A percentile compares a stretch with the other conserved stretches of the same genome.
phyloP scores from a whole-genome alignment of 192 early-diverging fungal genomes.

The Mortierella antarctica region DNA sequence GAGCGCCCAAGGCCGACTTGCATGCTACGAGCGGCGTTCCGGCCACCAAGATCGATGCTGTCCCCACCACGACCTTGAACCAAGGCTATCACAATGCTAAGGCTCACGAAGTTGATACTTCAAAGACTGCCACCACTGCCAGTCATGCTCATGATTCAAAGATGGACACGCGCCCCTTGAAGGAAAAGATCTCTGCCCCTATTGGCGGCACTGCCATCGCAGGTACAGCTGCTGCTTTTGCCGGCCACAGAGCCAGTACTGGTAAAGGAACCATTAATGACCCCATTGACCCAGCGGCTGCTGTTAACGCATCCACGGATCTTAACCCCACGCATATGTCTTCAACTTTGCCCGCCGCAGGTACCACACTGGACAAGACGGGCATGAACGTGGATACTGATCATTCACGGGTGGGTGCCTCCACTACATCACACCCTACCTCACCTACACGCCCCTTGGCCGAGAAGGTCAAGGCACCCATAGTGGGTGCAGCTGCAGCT shows the following conservation, averaged over 20 bases:
- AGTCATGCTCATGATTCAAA: neutral
- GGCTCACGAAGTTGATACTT: neutral
- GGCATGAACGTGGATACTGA: no score
- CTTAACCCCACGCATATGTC: no score
- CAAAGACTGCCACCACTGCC: neutral
- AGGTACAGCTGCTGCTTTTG: neutral
- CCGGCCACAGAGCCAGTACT: neutral
- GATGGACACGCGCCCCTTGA: neutral
- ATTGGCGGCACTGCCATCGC: constrained; percentile 2
- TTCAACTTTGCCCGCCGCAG: no score
- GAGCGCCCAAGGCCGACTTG: constrained; percentile 3
- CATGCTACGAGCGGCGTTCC: constrained; percentile 7
- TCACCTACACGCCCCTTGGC: neutral
- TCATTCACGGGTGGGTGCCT: no score
- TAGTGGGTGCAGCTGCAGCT: constrained; percentile 17
- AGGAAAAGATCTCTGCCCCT: neutral
- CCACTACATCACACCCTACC: neutral
- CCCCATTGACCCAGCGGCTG: no score
- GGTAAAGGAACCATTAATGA: no score
- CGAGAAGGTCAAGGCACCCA: constrained; percentile 11
- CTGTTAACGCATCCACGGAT: no score
- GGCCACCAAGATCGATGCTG: constrained; percentile 12
- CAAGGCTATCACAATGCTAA: constrained; percentile 4
- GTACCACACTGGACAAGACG: no score
- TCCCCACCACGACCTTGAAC: constrained; percentile 5